phyloP scores from a whole-genome alignment of 1,284 basidiomycete genomes.

The Trichosporon sp. region DNA sequence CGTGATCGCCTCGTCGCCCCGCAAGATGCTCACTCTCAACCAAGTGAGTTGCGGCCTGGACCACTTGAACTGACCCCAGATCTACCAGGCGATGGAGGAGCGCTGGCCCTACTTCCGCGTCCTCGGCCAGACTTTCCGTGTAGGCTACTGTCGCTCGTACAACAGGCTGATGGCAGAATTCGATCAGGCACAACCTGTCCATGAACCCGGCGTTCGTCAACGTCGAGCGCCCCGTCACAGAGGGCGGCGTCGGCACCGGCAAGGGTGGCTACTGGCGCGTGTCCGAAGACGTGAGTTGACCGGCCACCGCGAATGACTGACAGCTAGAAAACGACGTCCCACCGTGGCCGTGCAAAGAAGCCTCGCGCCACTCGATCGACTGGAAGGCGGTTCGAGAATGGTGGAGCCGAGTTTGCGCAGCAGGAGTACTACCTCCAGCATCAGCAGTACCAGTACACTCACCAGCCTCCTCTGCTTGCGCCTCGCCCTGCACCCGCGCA shows the following conservation, averaged over 20 bases:
- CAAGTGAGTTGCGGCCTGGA: constrained; percentile 31
- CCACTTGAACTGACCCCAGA: constrained; percentile 30
- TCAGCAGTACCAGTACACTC: background rate
- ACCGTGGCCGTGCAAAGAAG: constrained; percentile 31
- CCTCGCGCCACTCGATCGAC: constrained; percentile 9
- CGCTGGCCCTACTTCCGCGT: constrained; percentile 41
- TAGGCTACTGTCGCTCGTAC: constrained; percentile 22
- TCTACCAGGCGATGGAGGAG: constrained; percentile 44
- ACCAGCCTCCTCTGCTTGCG: background rate
- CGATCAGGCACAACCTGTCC: constrained; percentile 81
- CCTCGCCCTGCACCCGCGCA: background rate
- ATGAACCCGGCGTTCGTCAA: constrained; percentile 74
- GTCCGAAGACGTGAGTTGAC: constrained; percentile 34
- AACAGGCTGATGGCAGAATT: constrained; percentile 60
- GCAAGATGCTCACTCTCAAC: constrained; percentile 39
- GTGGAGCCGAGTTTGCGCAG: background rate
- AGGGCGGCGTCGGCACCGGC: constrained; percentile 34
- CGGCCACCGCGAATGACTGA: background rate
- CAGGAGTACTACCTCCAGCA: background rate
- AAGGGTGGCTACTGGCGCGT: constrained; percentile 50
- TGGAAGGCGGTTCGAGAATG: background rate
- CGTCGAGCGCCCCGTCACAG: constrained; percentile 46
- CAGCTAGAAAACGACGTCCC: constrained; percentile 25
- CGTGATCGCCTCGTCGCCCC: constrained; percentile 42
- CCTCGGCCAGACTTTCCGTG: constrained; percentile 37